Conservation (phyloP, 805 yeast genomes). For the Saccharomycopsis lassenensis region DNA sequence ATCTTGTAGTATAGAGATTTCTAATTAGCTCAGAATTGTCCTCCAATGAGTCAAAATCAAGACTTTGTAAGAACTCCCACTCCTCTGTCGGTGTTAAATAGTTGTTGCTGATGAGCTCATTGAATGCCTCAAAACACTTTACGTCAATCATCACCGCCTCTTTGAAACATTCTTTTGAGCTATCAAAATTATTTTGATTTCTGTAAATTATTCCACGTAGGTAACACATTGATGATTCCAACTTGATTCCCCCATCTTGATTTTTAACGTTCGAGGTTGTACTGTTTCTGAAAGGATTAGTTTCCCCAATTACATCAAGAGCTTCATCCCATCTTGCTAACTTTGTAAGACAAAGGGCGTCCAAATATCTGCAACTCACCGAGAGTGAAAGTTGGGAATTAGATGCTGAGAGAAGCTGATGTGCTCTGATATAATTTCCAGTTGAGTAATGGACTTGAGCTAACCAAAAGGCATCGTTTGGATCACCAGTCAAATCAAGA, state of each 20-base stretch:
- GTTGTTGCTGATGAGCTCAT: constrained; percentile 61
- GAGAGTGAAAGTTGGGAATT: constrained; percentile 40
- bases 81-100: constrained; percentile 77
- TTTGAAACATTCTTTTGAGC: constrained; percentile 76
- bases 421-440: constrained; percentile 71
- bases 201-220: constrained; percentile 76
- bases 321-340: constrained; percentile 83
- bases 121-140: constrained; percentile 87
- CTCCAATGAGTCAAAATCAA: constrained; percentile 64
- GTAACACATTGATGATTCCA: constrained; percentile 81
- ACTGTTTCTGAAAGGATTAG: constrained; percentile 54
- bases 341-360: constrained; percentile 63
- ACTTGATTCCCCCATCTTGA: constrained; percentile 73
- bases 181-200: constrained; percentile 71
- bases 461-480: constrained; percentile 93
- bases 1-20: constrained; percentile 60
- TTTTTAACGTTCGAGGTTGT: constrained; percentile 27
- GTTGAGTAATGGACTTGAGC: constrained; percentile 79
- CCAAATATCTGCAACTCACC: constrained; percentile 70
- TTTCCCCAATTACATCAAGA: constrained; percentile 70
- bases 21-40: constrained; percentile 75
- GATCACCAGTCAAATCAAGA: constrained; percentile 69
- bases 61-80: constrained; percentile 59
- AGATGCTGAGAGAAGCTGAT: constrained; percentile 51
- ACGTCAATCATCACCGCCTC: constrained; percentile 84